Conservation (phyloP, 2,329 filamentous ascomycete species). For the Huntiella savannae region DNA sequence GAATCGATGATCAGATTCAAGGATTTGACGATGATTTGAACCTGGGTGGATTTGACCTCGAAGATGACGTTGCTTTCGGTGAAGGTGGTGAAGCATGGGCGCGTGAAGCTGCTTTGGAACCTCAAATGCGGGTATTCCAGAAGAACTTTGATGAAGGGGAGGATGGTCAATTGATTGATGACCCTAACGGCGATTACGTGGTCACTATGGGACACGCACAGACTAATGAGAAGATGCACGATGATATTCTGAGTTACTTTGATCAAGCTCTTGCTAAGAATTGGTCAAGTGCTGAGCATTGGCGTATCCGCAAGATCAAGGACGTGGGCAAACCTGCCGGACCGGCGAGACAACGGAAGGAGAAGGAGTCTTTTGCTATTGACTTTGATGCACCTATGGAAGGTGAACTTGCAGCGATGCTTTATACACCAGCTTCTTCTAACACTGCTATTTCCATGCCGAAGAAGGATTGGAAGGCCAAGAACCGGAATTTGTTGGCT, state of each 20-base stretch:
- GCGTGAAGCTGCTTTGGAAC: conserved; percentile 67
- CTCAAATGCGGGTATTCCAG: conserved; percentile 65
- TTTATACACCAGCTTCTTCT: conserved; percentile 65
- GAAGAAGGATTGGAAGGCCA: conserved; percentile 90
- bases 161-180: conserved; percentile 31
- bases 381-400: conserved; percentile 68
- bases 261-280: conserved; percentile 93
- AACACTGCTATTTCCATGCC: conserved; percentile 69
- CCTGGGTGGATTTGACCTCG: conserved; percentile 51
- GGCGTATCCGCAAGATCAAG: conserved; percentile 91
- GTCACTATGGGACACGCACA: conserved; percentile 55
- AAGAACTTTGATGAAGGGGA: conserved; percentile 37
- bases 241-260: conserved; percentile 95
- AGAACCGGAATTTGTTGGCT: conserved; percentile 77
- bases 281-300: conserved; percentile 96
- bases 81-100: conserved; percentile 96
- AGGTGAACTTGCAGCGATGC: conserved; percentile 47
- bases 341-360: conserved; percentile 53
- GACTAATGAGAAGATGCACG: conserved; percentile 46
- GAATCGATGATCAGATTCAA: conserved; percentile 55
- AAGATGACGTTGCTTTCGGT: conserved; percentile 72
- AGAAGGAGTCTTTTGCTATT: conserved; percentile 92
- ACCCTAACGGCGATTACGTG: conserved; percentile 44
- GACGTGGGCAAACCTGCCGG: conserved; percentile 46
- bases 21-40: conserved; percentile 54